Evolutionary conservation across 2,329 filamentous ascomycete genomes (phyloP), one percentile per base, ranked within the genome.

Genomic region (Verticillium dahliae): DNA sequence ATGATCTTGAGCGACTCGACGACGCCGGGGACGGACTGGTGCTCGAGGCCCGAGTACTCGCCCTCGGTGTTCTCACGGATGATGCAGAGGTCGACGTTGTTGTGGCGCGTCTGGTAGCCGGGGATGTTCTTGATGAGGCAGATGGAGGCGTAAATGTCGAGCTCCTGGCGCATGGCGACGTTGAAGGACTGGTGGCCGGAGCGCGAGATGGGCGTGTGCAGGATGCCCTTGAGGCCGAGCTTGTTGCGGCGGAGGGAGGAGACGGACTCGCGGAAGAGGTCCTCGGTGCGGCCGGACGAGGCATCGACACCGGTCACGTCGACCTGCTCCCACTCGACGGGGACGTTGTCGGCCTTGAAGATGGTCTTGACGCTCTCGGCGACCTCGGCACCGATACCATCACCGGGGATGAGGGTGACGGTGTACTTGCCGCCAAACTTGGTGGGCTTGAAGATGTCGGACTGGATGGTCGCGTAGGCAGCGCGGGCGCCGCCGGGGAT

Each of bases 1-100:
- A 99, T 98, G 81, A 99, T 98, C 87, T 99, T 99, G 79, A 99
- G 90, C 58, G 94, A 97, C 84, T 99, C 95, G 71, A 99, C 95
- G 70, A 99, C 95, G 70, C 95, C 95, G 68, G 85, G 85, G 59
- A 99, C 95, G 66, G 92, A 96, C 85, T 98, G 94, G 84, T 99
- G 95, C 86, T 99, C 95, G 65, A 99, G 88, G 65, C 95, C 95
- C 67, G 92, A 97, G 88, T 99, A 99, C 85, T 98, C 95, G 78
- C 95, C 95, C 86, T 98, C 95, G 70, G 95, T 98, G 86, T 99
- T 99, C 84, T 99, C 95, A 79, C 95, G 91, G 81, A 99, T 98
- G 75, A 99, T 84, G 73, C 97, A 92, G 45, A 93, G 97, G 81
- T 99, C 90, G 74, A 99, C 95, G 72, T 90, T 87, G 77, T 98